Base-by-base conservation (phyloP, 352 stramenopile genomes). In the Phytophthora tubulina region DNA sequence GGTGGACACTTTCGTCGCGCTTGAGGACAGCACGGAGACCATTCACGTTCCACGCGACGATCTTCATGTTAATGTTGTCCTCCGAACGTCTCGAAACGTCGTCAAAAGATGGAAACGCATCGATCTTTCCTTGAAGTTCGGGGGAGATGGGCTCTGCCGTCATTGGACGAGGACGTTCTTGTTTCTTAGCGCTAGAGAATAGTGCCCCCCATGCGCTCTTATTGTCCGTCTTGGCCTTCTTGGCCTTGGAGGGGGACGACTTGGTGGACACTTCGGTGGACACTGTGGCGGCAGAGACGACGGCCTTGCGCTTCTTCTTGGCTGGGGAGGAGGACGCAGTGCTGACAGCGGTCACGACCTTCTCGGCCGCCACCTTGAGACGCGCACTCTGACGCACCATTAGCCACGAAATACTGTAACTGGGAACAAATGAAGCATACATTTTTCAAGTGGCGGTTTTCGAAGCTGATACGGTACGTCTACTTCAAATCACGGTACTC, bases 1-100 rank as follows among this genome's bases (percentile, higher is more conserved):
- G 74, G 49, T 92, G 84, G 53, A 84, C 65, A 57, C 78, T 79
- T 33, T 93, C 76, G 30, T 92, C 84, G 14, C 82, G 72, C 72
- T 93, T 94, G 31, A 96, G 70, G 56, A 96, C 54, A 27, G 89
- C 89, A 3, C 89, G 89, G 44, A 96, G 73, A 4, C 89, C 87
- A 52, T 96, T 96, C 6, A 96, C 89, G 72, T 96, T 96, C 89
- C 89, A 94, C 30, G 87, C 87, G 51, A 86, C 79, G 14, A 94
- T 70, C 63, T 90, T 93, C 35, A 71, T 65, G 45, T 67, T 56
- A 44, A 70, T 49, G 4, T 51, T 51, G 4, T 72, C 59, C 35
- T 31, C 35, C 9, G 46, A 57, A 8, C 59, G 58, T 21, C 63
- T 54, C 4, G 82, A 73, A 62, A 93, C 75, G 54, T 81, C 84